Conservation (phyloP, 768 basidiomycete genomes). For the Cystobasidium onofrii region DNA sequence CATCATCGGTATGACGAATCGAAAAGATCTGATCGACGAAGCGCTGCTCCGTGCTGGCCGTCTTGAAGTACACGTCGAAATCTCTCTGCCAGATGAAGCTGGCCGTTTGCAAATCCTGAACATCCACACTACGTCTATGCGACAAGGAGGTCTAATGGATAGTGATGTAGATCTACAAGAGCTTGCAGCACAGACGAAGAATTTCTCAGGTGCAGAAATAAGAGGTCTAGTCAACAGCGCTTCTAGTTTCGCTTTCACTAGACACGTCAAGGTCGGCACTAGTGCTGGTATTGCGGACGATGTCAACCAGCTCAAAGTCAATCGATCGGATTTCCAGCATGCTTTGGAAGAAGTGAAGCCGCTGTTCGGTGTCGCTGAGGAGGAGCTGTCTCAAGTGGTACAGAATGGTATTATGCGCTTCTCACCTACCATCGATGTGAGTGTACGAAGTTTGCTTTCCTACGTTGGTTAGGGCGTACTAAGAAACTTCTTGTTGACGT, state of each 20-base stretch:
- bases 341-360: slow-evolving; percentile 92
- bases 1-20: slow-evolving; percentile 99
- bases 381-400: slow-evolving; percentile 83
- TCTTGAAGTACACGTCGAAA: slow-evolving; percentile 99
- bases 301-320: slow-evolving; percentile 84
- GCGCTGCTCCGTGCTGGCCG: slow-evolving; percentile 93
- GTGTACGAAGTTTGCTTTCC: slow-evolving; percentile 42
- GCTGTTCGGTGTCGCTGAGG: slow-evolving; percentile 94
- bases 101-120: slow-evolving; percentile 87
- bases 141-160: slow-evolving; percentile 81
- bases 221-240: slow-evolving; percentile 94
- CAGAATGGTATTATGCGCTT: slow-evolving; percentile 95
- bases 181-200: slow-evolving; percentile 78
- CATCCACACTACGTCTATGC: slow-evolving; percentile 94
- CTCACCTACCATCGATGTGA: slow-evolving; percentile 64
- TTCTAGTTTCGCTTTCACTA: slow-evolving; percentile 92
- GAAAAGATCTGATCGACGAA: slow-evolving; percentile 97
- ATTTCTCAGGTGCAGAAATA: slow-evolving; percentile 96
- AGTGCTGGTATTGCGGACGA: slow-evolving; percentile 95
- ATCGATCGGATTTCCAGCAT: slow-evolving; percentile 72
- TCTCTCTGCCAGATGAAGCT: slow-evolving; percentile 86
- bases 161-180: slow-evolving; percentile 70
- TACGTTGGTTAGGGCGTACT: neutral
- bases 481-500: neutral
- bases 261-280: slow-evolving; percentile 95